Evolutionary conservation across 805 yeast species (phyloP).

Genomic region (Zygosaccharomyces siamensis): DNA sequence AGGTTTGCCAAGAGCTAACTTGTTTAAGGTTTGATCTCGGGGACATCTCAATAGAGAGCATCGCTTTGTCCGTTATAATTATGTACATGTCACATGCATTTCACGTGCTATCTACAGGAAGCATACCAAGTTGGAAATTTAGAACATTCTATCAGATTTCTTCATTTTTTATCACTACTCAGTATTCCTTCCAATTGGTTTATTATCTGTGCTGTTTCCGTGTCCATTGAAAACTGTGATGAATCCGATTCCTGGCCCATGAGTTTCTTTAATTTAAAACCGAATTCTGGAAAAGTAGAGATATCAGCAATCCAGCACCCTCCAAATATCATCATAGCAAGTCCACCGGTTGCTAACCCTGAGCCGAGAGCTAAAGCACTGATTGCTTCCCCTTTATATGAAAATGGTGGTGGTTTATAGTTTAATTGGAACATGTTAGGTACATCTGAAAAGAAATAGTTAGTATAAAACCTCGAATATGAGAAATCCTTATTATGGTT

Average conservation of each 20-base stretch:
- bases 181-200: constrained; percentile 49
- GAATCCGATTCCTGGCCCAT: constrained; percentile 63
- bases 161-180: constrained; percentile 38
- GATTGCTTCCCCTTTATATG: constrained; percentile 76
- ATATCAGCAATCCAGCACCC: constrained; percentile 78
- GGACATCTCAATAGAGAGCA: not conserved
- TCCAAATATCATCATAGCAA: constrained; percentile 69
- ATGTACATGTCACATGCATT: constrained; percentile 6
- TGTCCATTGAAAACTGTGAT: constrained; percentile 49
- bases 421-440: constrained; percentile 81
- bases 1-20: not conserved
- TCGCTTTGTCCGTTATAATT: not conserved
- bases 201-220: constrained; percentile 54
- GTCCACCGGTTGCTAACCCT: constrained; percentile 62
- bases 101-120: not conserved
- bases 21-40: not conserved
- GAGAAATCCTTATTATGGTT: not conserved
- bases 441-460: constrained; percentile 35
- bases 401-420: constrained; percentile 79
- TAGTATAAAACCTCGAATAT: constrained; percentile 6
- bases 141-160: not conserved
- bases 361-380: constrained; percentile 82
- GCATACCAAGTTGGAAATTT: not conserved
- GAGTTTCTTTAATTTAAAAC: constrained; percentile 58
- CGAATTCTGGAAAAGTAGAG: constrained; percentile 62